Conservation (phyloP, 106 monocot species). For the Allium sativum region DNA sequence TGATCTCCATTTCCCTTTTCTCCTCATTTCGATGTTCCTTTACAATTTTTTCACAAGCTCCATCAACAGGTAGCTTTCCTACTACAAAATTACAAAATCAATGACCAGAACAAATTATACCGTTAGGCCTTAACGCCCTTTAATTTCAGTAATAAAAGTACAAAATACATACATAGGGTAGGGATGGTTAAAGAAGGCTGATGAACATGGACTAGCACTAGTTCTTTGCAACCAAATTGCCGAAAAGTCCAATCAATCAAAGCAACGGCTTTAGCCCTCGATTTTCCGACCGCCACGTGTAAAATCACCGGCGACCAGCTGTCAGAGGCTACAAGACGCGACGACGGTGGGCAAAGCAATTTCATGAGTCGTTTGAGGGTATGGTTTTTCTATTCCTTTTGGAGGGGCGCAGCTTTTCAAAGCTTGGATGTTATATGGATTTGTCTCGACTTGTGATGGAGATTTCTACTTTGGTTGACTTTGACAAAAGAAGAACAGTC, state of each 20-base stretch:
- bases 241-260: conserved; percentile 55
- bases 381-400: not conserved
- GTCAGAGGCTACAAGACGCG: not conserved
- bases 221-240: conserved; percentile 37
- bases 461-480: not conserved
- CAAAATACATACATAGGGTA: conserved; percentile 37
- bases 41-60: conserved; percentile 25
- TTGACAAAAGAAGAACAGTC: not conserved
- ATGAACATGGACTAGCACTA: conserved; percentile 65
- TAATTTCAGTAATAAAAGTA: not conserved
- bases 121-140: too few species aligned
- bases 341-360: not conserved
- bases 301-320: conserved; percentile 10
- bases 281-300: conserved; percentile 71
- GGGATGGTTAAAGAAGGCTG: conserved; percentile 65
- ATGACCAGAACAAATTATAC: not conserved
- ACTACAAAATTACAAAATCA: conserved; percentile 17
- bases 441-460: too few species aligned
- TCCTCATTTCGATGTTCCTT: conserved; percentile 28
- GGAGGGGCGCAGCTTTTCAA: too few species aligned
- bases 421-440: too few species aligned
- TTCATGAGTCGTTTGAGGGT: not conserved
- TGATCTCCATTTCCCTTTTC: conserved; percentile 15
- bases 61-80: conserved; percentile 31
- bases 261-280: conserved; percentile 48